A percentile compares a stretch with the other conserved stretches of the same genome.
Conservation (phyloP, 2,329 filamentous ascomycete genomes). For the Hypoxylon sp. region DNA sequence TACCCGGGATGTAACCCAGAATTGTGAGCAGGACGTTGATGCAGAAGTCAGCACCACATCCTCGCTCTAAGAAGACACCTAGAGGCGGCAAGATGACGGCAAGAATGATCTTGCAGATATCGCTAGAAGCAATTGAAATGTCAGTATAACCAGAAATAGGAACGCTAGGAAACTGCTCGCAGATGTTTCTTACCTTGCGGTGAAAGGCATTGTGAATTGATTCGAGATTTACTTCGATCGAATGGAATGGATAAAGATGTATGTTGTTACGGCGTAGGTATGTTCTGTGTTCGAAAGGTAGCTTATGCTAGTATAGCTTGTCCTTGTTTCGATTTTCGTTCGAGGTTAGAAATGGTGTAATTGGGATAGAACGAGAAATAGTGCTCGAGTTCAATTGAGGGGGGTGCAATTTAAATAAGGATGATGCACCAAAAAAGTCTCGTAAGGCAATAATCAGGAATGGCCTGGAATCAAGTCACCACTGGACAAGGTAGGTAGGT, state of each 20-base stretch:
- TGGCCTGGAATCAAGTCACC: constrained; percentile 22
- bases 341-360: neutral
- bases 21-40: constrained; percentile 83
- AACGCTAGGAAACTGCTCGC: neutral
- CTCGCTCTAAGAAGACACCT: constrained; percentile 84
- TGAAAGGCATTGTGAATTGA: constrained; percentile 63
- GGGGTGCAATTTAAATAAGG: constrained; percentile 30
- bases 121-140: constrained; percentile 43
- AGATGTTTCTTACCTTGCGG: constrained; percentile 58
- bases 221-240: constrained; percentile 1
- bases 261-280: neutral
- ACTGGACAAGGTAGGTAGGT: constrained; percentile 2
- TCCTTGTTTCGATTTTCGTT: constrained; percentile 4
- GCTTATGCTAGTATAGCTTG: too few relatives aligned
- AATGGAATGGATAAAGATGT: constrained; percentile 1
- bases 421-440: constrained; percentile 20
- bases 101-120: constrained; percentile 75
- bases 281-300: neutral
- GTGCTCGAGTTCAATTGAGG: constrained; percentile 7
- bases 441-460: constrained; percentile 17
- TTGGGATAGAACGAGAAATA: constrained; percentile 1
- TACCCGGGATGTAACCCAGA: constrained; percentile 74
- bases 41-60: constrained; percentile 77
- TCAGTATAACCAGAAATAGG: constrained; percentile 6
- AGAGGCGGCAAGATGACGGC: constrained; percentile 81